Evolutionary conservation across 257 asterid species (phyloP).

Genomic region (Fraxinus pennsylvanica): DNA sequence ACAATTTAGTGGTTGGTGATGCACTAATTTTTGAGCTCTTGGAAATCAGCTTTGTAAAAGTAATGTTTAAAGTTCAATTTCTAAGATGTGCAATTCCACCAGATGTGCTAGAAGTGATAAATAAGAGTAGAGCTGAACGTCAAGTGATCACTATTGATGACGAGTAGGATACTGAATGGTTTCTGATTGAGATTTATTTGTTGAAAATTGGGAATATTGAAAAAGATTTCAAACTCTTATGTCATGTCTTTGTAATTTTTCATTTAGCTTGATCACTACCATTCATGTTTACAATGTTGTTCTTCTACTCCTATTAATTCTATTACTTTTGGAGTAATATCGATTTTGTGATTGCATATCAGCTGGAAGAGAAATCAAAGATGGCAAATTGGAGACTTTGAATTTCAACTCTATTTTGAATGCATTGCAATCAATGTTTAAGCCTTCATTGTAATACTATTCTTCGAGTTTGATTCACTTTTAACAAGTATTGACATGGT

Average conservation of each 20-base stretch:
- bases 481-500: neutral
- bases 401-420: neutral
- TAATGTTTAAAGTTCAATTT: slow-evolving; percentile 1
- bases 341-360: neutral
- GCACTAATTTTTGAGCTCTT: neutral
- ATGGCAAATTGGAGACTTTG: neutral
- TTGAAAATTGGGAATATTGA: neutral
- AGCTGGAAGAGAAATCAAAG: neutral
- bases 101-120: neutral
- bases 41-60: neutral
- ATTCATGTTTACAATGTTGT: neutral
- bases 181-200: neutral
- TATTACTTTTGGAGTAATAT: neutral
- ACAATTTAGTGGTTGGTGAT: neutral
- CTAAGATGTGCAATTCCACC: neutral
- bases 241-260: neutral
- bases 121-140: neutral
- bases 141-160: neutral
- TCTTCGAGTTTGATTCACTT: neutral
- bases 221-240: neutral
- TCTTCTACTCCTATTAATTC: neutral
- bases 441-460: neutral
- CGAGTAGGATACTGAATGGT: neutral
- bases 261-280: neutral
- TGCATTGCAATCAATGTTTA: neutral